Evolutionary conservation across 306 rosid species (phyloP), one percentile per base, ranked within the genome.

Genomic region (Quercus mongolica): DNA sequence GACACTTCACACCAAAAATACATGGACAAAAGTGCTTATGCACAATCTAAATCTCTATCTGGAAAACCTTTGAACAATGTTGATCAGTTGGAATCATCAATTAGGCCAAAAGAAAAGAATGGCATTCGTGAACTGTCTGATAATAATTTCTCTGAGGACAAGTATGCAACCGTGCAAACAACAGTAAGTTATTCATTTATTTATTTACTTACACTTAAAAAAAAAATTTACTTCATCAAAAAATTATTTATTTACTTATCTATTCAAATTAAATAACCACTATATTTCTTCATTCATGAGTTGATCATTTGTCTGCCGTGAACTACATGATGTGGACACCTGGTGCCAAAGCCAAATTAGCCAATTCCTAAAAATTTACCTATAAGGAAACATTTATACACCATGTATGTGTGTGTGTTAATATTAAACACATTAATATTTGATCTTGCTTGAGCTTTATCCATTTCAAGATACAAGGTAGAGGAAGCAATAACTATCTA

Each of bases 81-180:
- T 52, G 89, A 87, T 83, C 93, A 79, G 82, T 31, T 84, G 84
- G 97, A 90, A 69, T 83, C 78, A 74, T 61, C 80, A 64, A 44
- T 81, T 69, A 87, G 85, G 46, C 78, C 82, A 69, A 93, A 86
- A 89, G 94, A 81, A 73, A 96, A 87, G 87, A 92, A 88, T 76
- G 93, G 91, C 69, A 74, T 79, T 56, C 83, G 86, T 69, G 89
- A 91, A 78, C 80, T 91, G 68, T 91, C 91, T 0, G 97, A 91
- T 83, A 86, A 89, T 73, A 95, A 91, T 81, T 69, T 85, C 79
- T 46, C 86, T 6, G 89, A 46, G 41, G 92, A 85, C 71, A 95
- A 93, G 82, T 74, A 84, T 81, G 54, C 87, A 58, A 67, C 52
- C 56, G 58, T 31, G 44, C 89, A 90, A 79, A 77, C 84, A 79